phyloP scores from a whole-genome alignment of 441 rosid species.

The Adansonia grandidieri region DNA sequence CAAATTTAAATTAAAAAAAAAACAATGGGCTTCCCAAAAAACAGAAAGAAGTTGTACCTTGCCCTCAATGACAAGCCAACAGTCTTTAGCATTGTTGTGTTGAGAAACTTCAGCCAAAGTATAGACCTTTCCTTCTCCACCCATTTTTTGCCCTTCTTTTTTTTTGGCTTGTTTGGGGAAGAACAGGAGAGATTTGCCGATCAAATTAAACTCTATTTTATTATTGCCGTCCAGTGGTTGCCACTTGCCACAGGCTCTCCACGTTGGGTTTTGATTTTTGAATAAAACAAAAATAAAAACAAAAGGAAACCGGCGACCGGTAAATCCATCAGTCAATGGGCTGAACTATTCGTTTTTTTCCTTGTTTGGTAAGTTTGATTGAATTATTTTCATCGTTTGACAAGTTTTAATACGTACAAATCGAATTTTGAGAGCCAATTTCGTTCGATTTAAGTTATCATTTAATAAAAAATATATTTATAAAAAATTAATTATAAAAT shows the following conservation, averaged over 20 bases:
- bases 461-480: no score
- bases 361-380: no score
- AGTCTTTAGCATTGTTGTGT: constrained; percentile 65
- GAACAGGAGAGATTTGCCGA: constrained; percentile 9
- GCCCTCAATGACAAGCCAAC: constrained; percentile 86
- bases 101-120: constrained; percentile 73
- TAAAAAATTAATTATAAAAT: no score
- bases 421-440: no score
- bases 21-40: neutral
- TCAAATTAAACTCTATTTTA: neutral
- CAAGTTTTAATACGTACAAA: no score
- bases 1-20: neutral
- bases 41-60: constrained; percentile 52
- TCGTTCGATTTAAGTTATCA: no score
- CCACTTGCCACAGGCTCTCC: neutral
- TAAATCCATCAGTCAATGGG: no score
- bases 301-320: neutral
- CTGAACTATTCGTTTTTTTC: no score
- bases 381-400: no score
- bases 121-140: constrained; percentile 57
- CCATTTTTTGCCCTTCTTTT: constrained; percentile 45
- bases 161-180: neutral
- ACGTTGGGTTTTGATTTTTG: neutral
- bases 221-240: neutral
- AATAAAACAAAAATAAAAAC: neutral